Conservation (phyloP, 2,329 filamentous ascomycete species). For the Seiridium cupressi region DNA sequence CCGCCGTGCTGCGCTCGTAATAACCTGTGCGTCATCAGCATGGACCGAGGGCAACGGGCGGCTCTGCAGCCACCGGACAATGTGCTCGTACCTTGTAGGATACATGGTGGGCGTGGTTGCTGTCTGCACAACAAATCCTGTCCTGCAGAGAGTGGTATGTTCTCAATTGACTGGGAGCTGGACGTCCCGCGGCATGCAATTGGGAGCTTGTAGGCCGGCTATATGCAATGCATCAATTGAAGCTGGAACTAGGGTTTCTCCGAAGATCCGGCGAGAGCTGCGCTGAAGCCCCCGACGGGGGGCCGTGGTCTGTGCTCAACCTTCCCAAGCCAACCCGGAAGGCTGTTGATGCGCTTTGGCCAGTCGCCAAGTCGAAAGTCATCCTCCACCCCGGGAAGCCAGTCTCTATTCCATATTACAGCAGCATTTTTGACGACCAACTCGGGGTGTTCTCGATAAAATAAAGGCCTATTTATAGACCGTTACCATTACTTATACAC, state of each 20-base stretch:
- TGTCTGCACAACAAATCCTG: conserved; percentile 1
- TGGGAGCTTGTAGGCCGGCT: not conserved
- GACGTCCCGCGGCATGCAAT: conserved; percentile 2
- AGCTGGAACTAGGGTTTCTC: conserved; percentile 4
- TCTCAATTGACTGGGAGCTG: conserved; percentile 7
- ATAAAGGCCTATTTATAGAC: not conserved
- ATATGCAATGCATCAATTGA: conserved; percentile 5
- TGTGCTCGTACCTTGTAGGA: conserved; percentile 29
- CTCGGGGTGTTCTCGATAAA: not conserved
- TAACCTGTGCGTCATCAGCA: conserved; percentile 34
- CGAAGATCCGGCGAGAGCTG: not conserved
- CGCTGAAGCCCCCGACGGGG: not conserved
- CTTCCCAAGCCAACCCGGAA: not conserved
- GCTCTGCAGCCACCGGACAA: not conserved
- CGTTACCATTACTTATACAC: not conserved
- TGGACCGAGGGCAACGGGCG: too few species aligned
- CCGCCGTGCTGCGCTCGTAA: conserved; percentile 48
- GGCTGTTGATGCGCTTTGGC: conserved; percentile 1
- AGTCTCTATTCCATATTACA: not conserved
- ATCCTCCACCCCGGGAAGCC: not conserved
- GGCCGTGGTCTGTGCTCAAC: not conserved
- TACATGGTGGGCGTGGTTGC: conserved; percentile 26
- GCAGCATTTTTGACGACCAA: not conserved
- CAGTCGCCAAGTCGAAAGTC: not conserved
- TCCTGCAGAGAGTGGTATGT: conserved; percentile 8